These are phyloP conservation scores for Eucalyptus decipiens DNA, from an alignment of 345 rosid genomes.

Conservation along the genomic window DNA sequence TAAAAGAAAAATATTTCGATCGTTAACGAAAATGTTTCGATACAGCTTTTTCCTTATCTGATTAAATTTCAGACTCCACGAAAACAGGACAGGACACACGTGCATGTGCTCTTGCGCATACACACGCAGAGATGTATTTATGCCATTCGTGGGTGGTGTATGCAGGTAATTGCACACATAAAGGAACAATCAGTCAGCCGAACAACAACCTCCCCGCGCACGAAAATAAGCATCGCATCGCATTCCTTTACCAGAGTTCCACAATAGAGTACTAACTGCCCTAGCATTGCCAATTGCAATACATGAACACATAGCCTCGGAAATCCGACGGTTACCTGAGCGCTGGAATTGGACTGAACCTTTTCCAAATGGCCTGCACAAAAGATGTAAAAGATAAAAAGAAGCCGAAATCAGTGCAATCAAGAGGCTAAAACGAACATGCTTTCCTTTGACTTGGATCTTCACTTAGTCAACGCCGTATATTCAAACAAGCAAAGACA, in stretches of 20 bases:
- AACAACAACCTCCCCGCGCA: not conserved
- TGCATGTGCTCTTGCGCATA: rapidly evolving
- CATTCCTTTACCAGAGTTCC: not conserved
- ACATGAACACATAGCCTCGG: not conserved
- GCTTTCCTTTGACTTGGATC: not conserved
- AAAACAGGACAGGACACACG: not conserved
- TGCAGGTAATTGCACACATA: not conserved
- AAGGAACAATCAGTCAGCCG: not conserved
- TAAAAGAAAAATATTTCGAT: too few species aligned
- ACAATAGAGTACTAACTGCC: not conserved
- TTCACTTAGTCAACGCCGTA: not conserved
- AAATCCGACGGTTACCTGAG: not conserved
- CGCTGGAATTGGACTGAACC: not conserved
- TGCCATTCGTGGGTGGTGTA: not conserved
- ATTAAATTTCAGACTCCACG: not conserved
- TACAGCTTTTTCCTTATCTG: not conserved
- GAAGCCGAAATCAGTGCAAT: not conserved
- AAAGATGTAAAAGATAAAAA: not conserved
- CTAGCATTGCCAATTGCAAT: not conserved
- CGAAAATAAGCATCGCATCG: not conserved
- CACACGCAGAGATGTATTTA: not conserved
- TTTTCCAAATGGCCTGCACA: not conserved
- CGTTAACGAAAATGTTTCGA: not conserved
- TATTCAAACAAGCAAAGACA: not conserved
- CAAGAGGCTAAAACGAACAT: not conserved